A percentile compares a stretch with the other conserved stretches of the same genome.
These are phyloP conservation scores for Globisporangium acanthophoron DNA, from an alignment of 352 stramenopile genomes.

Conservation along the genomic window DNA sequence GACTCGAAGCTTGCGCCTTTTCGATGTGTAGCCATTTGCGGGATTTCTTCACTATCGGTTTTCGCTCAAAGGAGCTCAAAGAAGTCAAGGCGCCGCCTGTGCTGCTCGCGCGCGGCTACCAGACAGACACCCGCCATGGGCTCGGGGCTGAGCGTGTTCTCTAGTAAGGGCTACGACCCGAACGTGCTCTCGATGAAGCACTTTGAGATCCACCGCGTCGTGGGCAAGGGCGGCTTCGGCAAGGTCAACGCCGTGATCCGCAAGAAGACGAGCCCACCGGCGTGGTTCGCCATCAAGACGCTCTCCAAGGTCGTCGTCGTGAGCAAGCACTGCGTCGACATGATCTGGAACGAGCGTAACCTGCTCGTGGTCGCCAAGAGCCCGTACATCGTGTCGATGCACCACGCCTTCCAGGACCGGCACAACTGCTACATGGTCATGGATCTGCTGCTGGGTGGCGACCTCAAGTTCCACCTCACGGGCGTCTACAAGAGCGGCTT, in stretches of 20 bases:
- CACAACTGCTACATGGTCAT: slow-evolving; percentile 77
- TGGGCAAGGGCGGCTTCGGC: slow-evolving; percentile 66
- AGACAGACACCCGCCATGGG: slow-evolving; percentile 5
- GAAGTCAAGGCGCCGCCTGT: background rate
- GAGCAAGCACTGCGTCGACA: slow-evolving; percentile 51
- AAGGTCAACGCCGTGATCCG: slow-evolving; percentile 73
- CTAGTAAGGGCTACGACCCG: slow-evolving; percentile 20
- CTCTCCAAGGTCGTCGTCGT: slow-evolving; percentile 55
- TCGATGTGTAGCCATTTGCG: too few relatives aligned
- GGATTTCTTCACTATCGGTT: too few relatives aligned
- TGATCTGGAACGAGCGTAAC: slow-evolving; percentile 80
- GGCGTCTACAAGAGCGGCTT: slow-evolving; percentile 51
- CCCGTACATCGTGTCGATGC: slow-evolving; percentile 51
- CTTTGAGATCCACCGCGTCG: slow-evolving; percentile 61
- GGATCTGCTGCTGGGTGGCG: slow-evolving; percentile 64
- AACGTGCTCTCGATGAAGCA: slow-evolving; percentile 45
- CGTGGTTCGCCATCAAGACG: slow-evolving; percentile 73
- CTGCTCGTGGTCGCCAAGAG: slow-evolving; percentile 44
- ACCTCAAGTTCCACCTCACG: slow-evolving; percentile 67
- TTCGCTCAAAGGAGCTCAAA: too few relatives aligned
- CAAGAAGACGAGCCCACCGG: slow-evolving; percentile 38
- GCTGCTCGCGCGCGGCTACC: background rate
- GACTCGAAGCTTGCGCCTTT: too few relatives aligned
- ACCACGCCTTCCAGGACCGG: slow-evolving; percentile 62
- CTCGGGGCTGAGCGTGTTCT: slow-evolving; percentile 14